Conservation (phyloP, 305 asterid species). For the Striga hermonthica region DNA sequence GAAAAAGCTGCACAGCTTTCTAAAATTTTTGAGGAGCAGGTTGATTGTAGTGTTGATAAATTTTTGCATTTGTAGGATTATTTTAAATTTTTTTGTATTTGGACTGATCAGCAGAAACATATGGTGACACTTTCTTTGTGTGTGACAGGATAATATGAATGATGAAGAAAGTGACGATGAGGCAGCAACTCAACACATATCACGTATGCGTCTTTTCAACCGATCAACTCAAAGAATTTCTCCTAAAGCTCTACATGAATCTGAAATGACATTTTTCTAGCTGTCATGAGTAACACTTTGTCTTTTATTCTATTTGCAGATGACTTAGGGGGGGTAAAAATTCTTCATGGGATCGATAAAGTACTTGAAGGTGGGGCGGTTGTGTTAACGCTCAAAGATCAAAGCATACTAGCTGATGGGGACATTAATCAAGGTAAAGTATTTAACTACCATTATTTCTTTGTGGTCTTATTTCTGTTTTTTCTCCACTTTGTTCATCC, state of each 20-base stretch:
- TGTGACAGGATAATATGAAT: conserved; percentile 73
- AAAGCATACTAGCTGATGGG: conserved; percentile 80
- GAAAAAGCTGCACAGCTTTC: conserved; percentile 82
- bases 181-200: conserved; percentile 35
- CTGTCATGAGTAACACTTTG: conserved; percentile 24
- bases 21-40: conserved; percentile 90
- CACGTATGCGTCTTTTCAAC: conserved; percentile 42
- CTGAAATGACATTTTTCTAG: conserved; percentile 6
- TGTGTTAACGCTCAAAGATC: conserved; percentile 92
- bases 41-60: conserved; percentile 28
- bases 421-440: conserved; percentile 75
- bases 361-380: conserved; percentile 95
- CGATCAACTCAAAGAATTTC: conserved; percentile 1
- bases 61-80: conserved; percentile 13
- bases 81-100: conserved; percentile 15
- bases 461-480: conserved; percentile 16
- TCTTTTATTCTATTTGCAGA: conserved; percentile 38
- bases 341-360: conserved; percentile 92
- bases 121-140: conserved; percentile 23
- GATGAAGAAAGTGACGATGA: conserved; percentile 81
- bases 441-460: conserved; percentile 21
- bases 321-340: conserved; percentile 71
- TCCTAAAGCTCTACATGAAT: conserved; percentile 7
- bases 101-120: conserved; percentile 23
- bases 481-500: conserved; percentile 41